These are phyloP conservation scores for Claviceps citrina DNA, from an alignment of 2,329 filamentous ascomycete species.

Conservation along the genomic window DNA sequence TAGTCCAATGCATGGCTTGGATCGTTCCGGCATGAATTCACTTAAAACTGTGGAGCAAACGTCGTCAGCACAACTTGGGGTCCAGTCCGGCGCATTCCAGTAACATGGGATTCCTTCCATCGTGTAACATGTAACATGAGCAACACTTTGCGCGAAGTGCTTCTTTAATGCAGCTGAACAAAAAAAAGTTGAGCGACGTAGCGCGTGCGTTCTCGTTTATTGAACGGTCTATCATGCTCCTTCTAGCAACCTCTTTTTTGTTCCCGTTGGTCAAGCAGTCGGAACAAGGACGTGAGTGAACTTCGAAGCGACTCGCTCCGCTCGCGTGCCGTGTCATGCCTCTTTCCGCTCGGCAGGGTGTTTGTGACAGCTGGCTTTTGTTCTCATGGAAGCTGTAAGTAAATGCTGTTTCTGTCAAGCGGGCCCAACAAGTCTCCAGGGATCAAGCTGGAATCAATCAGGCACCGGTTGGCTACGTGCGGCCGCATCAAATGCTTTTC, in stretches of 20 bases:
- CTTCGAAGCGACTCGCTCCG: no score
- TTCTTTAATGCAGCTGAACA: neutral
- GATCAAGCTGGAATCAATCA: neutral
- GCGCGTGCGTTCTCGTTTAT: neutral
- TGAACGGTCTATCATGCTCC: no score
- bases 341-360: neutral
- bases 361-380: neutral
- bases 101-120: neutral
- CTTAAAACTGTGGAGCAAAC: neutral
- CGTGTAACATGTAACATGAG: neutral
- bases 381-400: neutral
- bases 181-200: no score
- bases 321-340: slow-evolving; percentile 1
- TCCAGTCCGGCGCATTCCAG: neutral
- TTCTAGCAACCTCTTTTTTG: neutral
- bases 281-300: no score
- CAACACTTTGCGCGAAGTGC: neutral
- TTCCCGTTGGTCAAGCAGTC: no score
- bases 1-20: neutral
- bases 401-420: no score
- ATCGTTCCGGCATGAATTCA: neutral
- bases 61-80: neutral
- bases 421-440: neutral
- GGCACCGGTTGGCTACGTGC: neutral
- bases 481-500: neutral